phyloP scores from a whole-genome alignment of 2,329 filamentous ascomycete genomes.

The Cytospora chrysosperma region DNA sequence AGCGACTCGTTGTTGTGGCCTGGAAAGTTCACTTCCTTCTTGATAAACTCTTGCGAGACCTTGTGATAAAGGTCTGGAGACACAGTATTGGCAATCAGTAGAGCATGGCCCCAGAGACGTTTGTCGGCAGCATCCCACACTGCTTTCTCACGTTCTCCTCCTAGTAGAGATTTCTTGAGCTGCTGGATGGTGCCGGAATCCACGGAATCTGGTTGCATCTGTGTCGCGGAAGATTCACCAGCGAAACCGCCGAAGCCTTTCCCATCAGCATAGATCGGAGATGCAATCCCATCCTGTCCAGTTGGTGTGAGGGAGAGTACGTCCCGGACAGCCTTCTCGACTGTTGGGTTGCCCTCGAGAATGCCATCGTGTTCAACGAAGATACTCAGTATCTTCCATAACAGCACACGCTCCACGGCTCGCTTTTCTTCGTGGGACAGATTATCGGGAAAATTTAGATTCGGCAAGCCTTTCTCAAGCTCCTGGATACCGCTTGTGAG shows the following conservation, averaged over 20 bases:
- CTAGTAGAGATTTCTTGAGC: constrained; percentile 70
- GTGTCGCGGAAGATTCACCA: constrained; percentile 28
- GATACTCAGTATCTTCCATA: constrained; percentile 83
- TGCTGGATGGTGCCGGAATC: constrained; percentile 69
- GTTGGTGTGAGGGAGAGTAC: constrained; percentile 64
- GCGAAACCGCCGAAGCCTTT: constrained; percentile 24
- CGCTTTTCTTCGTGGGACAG: constrained; percentile 65
- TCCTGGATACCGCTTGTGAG: constrained; percentile 71
- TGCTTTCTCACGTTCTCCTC: constrained; percentile 84
- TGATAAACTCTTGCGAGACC: constrained; percentile 91
- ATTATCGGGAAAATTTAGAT: constrained; percentile 47
- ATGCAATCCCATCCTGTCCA: constrained; percentile 29
- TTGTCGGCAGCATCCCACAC: constrained; percentile 93
- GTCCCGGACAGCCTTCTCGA: constrained; percentile 72
- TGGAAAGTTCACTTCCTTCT: constrained; percentile 84
- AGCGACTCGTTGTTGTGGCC: constrained; percentile 82
- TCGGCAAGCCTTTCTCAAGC: constrained; percentile 61
- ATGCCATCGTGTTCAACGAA: constrained; percentile 85
- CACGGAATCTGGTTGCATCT: constrained; percentile 55
- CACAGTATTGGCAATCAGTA: constrained; percentile 78
- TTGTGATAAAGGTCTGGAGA: constrained; percentile 86
- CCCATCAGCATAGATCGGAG: constrained; percentile 28
- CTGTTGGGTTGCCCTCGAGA: constrained; percentile 69
- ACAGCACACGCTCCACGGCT: constrained; percentile 72
- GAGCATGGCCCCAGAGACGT: constrained; percentile 92